Evolutionary conservation across 345 rosid genomes (phyloP).

Genomic region (Angophora floribunda): DNA sequence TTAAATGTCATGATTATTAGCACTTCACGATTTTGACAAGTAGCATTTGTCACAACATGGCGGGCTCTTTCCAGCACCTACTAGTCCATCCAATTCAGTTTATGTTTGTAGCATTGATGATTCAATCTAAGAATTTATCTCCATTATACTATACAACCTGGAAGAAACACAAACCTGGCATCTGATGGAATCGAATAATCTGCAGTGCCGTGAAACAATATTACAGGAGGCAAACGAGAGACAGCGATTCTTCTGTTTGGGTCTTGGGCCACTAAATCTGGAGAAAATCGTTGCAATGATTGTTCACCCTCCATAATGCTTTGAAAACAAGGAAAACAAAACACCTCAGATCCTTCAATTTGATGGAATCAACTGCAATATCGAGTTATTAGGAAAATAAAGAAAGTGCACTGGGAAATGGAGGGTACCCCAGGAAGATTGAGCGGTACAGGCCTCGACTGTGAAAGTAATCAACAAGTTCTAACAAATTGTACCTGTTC

Average conservation of each 20-base stretch:
- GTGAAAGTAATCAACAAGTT: conserved; percentile 83
- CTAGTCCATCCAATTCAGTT: neutral
- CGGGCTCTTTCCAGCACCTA: neutral
- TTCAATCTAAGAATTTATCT: neutral
- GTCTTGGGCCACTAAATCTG: conserved; percentile 70
- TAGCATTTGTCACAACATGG: neutral
- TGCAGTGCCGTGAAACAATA: conserved; percentile 88
- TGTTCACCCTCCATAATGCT: conserved; percentile 98
- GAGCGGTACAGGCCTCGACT: conserved; percentile 79
- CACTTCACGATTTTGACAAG: neutral
- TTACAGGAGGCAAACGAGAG: conserved; percentile 65
- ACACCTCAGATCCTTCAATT: neutral
- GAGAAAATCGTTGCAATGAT: conserved; percentile 68
- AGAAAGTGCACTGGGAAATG: neutral
- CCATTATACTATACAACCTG: neutral
- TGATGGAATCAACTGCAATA: neutral
- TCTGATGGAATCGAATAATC: conserved; percentile 92
- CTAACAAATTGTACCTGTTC: conserved; percentile 80
- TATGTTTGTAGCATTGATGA: neutral
- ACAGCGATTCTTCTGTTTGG: conserved; percentile 39
- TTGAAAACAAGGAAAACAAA: neutral
- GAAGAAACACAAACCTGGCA: conserved; percentile 56
- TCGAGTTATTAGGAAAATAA: neutral
- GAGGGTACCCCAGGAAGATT: conserved; percentile 54
- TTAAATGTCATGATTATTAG: neutral